Base-by-base conservation (phyloP, 2,329 filamentous ascomycete species). In the Pezicula carpinea region DNA sequence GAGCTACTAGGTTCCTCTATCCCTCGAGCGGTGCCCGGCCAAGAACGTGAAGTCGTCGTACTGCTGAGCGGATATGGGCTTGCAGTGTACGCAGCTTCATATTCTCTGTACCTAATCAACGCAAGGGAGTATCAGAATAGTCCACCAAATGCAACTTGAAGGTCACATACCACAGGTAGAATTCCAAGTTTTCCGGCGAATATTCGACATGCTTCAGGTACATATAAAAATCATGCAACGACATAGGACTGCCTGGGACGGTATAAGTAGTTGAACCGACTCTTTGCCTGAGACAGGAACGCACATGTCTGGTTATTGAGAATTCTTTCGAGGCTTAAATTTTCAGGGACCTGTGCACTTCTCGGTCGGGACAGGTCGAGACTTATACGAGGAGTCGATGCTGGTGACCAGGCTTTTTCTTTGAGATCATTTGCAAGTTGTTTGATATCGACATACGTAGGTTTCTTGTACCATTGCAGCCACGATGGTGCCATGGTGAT, bases 151-250 rank as follows among this genome's bases (percentile, higher is more conserved):
- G 41, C 31, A 8, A 29, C 17, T 17, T 23, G 10, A 17, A 13
- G 15, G 21, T 6, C 5, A 53, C 64, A 21, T 58, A 74, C 72
- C 72, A 75, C 33, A 74, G 63, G 52, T 71, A 74, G 49, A 74
- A 75, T 57, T 75, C 72, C 7, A 75, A 65, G 52, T 75, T 75
- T 59, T 75, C 72, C 0, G 69, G 62, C 2, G 71, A 74, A 58
- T 65, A 69, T 56, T 75, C 72, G 40, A 75, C 72, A 53, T 74
- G 67, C 57, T 73, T 73, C 41, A 75, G 61, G 48, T 74, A 75
- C 69, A 74, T 72, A 59, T 73, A 74, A 43, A 75, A 75, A 59
- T 75, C 72, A 48, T 73, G 72, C 8, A 74, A 56, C 0, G 69
- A 73, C 70, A 74, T 73, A 4, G 72, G 72, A 43, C 69, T 72